Percentiles rank a stretch among this genome's conserved stretches.
These are phyloP conservation scores for Friedmanniomyces simplex DNA, from an alignment of 495 filamentous ascomycete genomes.

Conservation along the genomic window DNA sequence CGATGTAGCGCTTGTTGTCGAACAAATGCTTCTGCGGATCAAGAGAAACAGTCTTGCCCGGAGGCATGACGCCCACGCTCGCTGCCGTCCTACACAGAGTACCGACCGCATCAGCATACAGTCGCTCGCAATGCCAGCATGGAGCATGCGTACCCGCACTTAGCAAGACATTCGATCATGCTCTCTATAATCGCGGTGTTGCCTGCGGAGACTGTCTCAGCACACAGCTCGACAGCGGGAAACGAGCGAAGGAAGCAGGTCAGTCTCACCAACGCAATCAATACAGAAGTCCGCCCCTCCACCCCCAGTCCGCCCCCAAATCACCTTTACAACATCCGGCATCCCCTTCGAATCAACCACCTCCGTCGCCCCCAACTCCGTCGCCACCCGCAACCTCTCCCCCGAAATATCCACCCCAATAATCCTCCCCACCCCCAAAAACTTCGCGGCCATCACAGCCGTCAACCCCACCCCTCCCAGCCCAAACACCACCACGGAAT, in stretches of 20 bases:
- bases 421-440: conserved; percentile 12
- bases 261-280: conserved; percentile 5
- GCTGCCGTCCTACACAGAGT: conserved; percentile 3
- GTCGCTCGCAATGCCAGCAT: neutral
- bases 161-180: conserved; percentile 6
- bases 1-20: conserved; percentile 1
- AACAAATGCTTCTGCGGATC: conserved; percentile 7
- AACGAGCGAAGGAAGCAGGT: too few relatives aligned
- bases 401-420: conserved; percentile 21
- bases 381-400: conserved; percentile 16
- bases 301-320: conserved; percentile 8
- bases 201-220: neutral
- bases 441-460: conserved; percentile 25
- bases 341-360: conserved; percentile 9
- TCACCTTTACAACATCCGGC: conserved; percentile 6
- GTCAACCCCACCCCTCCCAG: conserved; percentile 23
- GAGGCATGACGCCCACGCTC: conserved; percentile 3
- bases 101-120: neutral
- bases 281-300: conserved; percentile 3
- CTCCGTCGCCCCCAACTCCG: conserved; percentile 22
- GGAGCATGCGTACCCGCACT: neutral
- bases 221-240: too few relatives aligned
- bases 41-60: conserved; percentile 3
- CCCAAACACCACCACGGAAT: conserved; percentile 20
- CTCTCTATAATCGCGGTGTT: neutral